Percentiles rank a stretch among this genome's conserved stretches.
phyloP scores from a whole-genome alignment of 2,329 filamentous ascomycete species.

The Laburnicola sp. region DNA sequence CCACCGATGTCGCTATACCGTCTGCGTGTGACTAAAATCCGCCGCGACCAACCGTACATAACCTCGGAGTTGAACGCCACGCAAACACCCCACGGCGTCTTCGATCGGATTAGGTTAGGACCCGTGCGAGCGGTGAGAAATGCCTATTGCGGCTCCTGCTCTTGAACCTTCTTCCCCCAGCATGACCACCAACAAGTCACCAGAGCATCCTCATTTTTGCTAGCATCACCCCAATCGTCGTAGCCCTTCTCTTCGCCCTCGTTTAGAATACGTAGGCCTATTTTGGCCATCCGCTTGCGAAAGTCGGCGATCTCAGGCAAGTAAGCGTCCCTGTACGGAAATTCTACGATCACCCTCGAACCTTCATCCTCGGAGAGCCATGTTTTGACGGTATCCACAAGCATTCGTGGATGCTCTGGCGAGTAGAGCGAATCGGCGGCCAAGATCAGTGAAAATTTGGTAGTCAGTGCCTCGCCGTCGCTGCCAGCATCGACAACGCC shows the following conservation, averaged over 20 bases:
- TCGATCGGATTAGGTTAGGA: not conserved
- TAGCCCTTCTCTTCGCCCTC: constrained; percentile 67
- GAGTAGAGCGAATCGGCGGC: constrained; percentile 89
- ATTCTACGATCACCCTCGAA: constrained; percentile 74
- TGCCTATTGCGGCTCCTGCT: constrained; percentile 4
- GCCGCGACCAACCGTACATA: not conserved
- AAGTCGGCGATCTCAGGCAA: constrained; percentile 68
- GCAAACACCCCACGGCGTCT: constrained; percentile 6
- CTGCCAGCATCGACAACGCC: constrained; percentile 5
- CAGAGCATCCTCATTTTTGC: constrained; percentile 54
- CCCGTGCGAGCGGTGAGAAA: constrained; percentile 14
- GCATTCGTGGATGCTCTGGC: constrained; percentile 73
- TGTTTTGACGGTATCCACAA: constrained; percentile 69
- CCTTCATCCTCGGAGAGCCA: constrained; percentile 63
- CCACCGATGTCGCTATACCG: constrained; percentile 30
- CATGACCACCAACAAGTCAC: constrained; percentile 73
- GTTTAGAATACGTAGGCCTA: constrained; percentile 58
- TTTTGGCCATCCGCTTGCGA: constrained; percentile 60
- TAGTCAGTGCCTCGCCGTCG: constrained; percentile 14
- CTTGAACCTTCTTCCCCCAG: constrained; percentile 49
- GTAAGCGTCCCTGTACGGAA: constrained; percentile 75
- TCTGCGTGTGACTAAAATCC: constrained; percentile 22
- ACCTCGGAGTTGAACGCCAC: constrained; percentile 2
- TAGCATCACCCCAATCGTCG: constrained; percentile 69
- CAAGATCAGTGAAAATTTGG: constrained; percentile 64